Evolutionary conservation across 2,329 filamentous ascomycete species (phyloP).

Genomic region (Pseudogymnoascus sp.): DNA sequence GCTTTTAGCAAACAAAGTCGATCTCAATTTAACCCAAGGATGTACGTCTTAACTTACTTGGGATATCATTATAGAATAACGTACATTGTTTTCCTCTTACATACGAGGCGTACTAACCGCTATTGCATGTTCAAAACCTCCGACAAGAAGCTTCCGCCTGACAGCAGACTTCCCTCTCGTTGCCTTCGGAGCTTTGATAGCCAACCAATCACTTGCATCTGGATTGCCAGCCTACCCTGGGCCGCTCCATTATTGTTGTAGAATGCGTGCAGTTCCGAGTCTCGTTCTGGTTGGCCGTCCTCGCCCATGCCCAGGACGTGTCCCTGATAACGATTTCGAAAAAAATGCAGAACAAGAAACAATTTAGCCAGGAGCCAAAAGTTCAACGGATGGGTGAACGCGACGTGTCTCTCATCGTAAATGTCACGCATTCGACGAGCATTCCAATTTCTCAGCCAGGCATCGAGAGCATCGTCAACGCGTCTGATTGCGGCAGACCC

Average conservation of each 20-base stretch:
- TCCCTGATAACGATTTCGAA: not conserved
- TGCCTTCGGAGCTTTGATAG: not conserved
- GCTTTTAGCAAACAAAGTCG: not conserved
- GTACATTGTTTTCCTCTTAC: not conserved
- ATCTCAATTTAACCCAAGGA: not conserved
- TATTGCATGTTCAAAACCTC: not conserved
- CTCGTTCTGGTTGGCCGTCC: not conserved
- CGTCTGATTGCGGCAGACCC: not conserved
- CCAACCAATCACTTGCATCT: not conserved
- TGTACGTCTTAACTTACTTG: not conserved
- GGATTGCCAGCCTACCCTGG: not conserved
- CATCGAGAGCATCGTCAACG: not conserved
- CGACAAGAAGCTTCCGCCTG: not conserved
- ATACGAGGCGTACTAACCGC: not conserved
- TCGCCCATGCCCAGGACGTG: not conserved
- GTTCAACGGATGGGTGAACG: not conserved
- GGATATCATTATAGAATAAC: not conserved
- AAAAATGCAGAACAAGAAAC: not conserved
- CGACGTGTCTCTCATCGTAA: not conserved
- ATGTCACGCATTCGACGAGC: not conserved
- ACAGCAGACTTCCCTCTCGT: not conserved
- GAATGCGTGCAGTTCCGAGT: not conserved
- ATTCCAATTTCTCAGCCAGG: not conserved
- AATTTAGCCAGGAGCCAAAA: not conserved
- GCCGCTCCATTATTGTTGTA: not conserved